Percentiles rank a stretch among this genome's conserved stretches.
phyloP scores from a whole-genome alignment of 2,329 filamentous ascomycete genomes.

The Hysterium pulicare region DNA sequence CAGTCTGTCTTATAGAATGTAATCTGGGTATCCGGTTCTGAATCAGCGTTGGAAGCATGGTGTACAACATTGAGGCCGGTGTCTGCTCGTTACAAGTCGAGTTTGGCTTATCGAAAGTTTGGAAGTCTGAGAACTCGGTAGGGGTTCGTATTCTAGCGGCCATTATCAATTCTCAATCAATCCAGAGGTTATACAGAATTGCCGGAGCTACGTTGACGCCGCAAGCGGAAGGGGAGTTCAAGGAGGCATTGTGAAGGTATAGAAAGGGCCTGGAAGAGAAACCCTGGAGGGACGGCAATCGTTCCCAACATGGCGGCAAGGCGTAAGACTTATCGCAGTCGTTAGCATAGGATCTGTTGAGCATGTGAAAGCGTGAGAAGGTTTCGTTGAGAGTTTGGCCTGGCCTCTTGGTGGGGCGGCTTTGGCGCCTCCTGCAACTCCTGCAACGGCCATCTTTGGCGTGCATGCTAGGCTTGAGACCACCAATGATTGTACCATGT shows the following conservation, averaged over 20 bases:
- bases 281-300: background rate
- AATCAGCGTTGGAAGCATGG: slow-evolving; percentile 53
- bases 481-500: no score
- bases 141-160: background rate
- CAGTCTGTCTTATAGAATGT: slow-evolving; percentile 44
- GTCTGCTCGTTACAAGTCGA: background rate
- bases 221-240: background rate
- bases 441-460: background rate
- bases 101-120: background rate
- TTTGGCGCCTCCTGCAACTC: background rate
- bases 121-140: background rate
- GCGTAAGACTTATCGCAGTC: background rate
- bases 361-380: background rate
- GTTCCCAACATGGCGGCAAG: background rate
- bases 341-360: background rate
- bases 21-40: slow-evolving; percentile 52
- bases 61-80: slow-evolving; percentile 48
- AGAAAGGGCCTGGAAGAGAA: background rate
- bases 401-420: background rate
- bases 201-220: no score
- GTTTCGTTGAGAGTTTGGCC: background rate
- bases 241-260: background rate
- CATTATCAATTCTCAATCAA: background rate
- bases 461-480: background rate
- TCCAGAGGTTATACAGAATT: background rate